These are phyloP conservation scores for Microdochium trichocladiopsis DNA, from an alignment of 2,329 filamentous ascomycete genomes.

Conservation along the genomic window DNA sequence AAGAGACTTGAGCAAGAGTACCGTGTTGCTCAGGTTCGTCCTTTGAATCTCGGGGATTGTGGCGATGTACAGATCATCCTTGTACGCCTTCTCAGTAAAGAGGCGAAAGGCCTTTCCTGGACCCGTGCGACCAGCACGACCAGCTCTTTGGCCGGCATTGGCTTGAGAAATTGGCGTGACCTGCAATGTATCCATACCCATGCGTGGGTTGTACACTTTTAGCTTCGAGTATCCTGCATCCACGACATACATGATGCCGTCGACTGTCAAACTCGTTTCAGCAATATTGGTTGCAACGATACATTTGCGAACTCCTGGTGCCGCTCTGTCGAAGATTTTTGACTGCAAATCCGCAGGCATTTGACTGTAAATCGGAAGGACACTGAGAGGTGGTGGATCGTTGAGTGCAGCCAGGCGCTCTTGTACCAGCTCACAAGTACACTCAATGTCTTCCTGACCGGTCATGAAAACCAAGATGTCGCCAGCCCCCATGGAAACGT, in stretches of 20 bases:
- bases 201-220: constrained; percentile 97
- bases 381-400: constrained; percentile 88
- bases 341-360: constrained; percentile 98
- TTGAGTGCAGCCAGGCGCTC: constrained; percentile 85
- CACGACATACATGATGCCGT: constrained; percentile 98
- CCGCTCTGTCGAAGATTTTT: constrained; percentile 91
- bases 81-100: constrained; percentile 90
- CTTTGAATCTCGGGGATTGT: constrained; percentile 97
- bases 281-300: constrained; percentile 99
- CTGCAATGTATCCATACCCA: constrained; percentile 98
- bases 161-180: constrained; percentile 97
- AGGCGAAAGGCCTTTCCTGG: constrained; percentile 93
- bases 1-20: constrained; percentile 86
- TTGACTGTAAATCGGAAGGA: constrained; percentile 97
- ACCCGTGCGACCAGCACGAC: constrained; percentile 87
- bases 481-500: constrained; percentile 86
- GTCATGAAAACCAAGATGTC: constrained; percentile 99
- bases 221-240: constrained; percentile 94
- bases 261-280: constrained; percentile 94
- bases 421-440: constrained; percentile 86
- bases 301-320: constrained; percentile 88
- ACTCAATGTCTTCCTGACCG: constrained; percentile 96
- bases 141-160: constrained; percentile 88
- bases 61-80: constrained; percentile 92
- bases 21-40: constrained; percentile 92